Evolutionary conservation across 495 filamentous ascomycete species (phyloP), one percentile per base, ranked within the genome.

Genomic region (Penicillium egyptiacum): DNA sequence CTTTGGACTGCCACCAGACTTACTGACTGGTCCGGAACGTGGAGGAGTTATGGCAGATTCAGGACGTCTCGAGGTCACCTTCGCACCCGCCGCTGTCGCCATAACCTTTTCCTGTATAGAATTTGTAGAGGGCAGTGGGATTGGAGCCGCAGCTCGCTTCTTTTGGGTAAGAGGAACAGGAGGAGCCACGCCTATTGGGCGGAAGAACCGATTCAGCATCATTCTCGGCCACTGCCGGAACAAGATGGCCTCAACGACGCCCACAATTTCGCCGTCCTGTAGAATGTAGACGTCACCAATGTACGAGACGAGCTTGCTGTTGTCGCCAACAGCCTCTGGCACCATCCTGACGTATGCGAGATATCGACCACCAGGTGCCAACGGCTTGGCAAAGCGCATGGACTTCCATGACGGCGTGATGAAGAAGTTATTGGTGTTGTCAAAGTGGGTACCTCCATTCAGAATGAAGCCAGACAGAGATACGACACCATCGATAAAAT

Each of bases 381-480:
- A 41, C 0, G 55, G 39, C 22, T 55, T 51, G 3, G 62, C 56
- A 12, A 78, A 55, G 9, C 66, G 70, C 57, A 78, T 58, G 0
- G 65, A 68, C 23, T 72, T 67, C 77, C 72, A 75, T 33, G 70
- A 70, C 55, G 71, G 73, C 31, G 65, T 63, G 48, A 76, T 56
- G 59, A 72, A 82, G 19, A 80, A 74, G 41, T 72, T 70, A 31
- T 75, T 71, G 26, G 71, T 69, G 2, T 73, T 73, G 58, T 81
- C 76, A 30, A 75, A 54, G n/a, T 70, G 62, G 26, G 78, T 76
- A 10, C 70, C 74, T 19, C 62, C 77, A 56, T 83, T 83, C 59
- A 81, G 66, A 47, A 81, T 78, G 62, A 83, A 83, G 19, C 81
- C 81, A 9, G 77, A 73, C 17, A 82, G 56, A 58, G 82, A 79